phyloP scores from a whole-genome alignment of 345 rosid genomes.

The Heritiera fomes region DNA sequence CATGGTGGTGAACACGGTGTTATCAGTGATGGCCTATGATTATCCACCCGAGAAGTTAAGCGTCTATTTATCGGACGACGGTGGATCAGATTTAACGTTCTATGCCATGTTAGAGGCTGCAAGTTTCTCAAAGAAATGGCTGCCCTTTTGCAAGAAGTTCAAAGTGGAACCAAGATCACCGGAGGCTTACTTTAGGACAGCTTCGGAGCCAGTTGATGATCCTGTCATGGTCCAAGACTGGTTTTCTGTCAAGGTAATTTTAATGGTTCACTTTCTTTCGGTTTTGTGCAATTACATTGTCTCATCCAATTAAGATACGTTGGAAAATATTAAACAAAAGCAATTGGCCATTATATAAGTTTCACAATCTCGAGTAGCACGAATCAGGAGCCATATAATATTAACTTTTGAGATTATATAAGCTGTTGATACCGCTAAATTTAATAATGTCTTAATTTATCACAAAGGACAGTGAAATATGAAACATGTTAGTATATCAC shows the following conservation, averaged over 20 bases:
- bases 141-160: slow-evolving; percentile 50
- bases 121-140: slow-evolving; percentile 43
- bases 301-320: too few relatives aligned
- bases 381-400: too few relatives aligned
- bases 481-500: too few relatives aligned
- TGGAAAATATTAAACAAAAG: too few relatives aligned
- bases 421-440: too few relatives aligned
- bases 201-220: neutral
- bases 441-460: too few relatives aligned
- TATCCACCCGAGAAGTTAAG: slow-evolving; percentile 61
- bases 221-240: neutral
- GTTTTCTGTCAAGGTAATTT: slow-evolving; percentile 26
- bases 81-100: slow-evolving; percentile 41
- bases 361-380: too few relatives aligned
- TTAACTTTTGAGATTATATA: too few relatives aligned
- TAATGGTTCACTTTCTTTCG: neutral
- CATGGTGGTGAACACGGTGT: slow-evolving; percentile 46
- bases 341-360: too few relatives aligned
- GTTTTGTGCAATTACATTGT: too few relatives aligned
- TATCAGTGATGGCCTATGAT: slow-evolving; percentile 61
- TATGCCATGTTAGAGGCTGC: slow-evolving; percentile 58
- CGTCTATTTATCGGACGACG: slow-evolving; percentile 61
- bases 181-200: slow-evolving; percentile 35
- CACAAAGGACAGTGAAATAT: too few relatives aligned
- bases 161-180: slow-evolving; percentile 46